Percentiles rank a stretch among this genome's conserved stretches.
Evolutionary conservation across 2,329 filamentous ascomycete species (phyloP).

Genomic region (Arthrinium phaeospermum): DNA sequence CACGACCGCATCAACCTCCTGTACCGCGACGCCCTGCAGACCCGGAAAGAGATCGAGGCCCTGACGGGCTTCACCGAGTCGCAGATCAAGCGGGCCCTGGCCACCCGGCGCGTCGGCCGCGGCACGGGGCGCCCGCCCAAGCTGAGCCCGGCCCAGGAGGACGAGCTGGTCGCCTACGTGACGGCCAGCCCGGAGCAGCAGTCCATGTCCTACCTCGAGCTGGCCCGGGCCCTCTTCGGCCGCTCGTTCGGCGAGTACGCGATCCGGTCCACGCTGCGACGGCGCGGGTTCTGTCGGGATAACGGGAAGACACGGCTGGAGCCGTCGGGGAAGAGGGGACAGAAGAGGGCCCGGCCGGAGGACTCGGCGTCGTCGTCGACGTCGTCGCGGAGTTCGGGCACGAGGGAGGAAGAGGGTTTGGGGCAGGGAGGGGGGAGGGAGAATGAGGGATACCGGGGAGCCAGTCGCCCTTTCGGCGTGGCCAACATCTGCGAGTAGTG

Average conservation of each 20-base stretch:
- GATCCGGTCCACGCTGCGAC: not conserved
- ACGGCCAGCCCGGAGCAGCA: not conserved
- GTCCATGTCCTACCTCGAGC: slow-evolving; percentile 13
- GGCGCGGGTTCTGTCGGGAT: not conserved
- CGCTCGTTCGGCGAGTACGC: not conserved
- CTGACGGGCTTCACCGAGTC: slow-evolving; percentile 37
- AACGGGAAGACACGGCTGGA: not conserved
- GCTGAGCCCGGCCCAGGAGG: not conserved
- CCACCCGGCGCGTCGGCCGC: slow-evolving; percentile 31
- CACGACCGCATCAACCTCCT: slow-evolving; percentile 37
- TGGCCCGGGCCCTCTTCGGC: not conserved
- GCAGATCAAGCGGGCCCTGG: slow-evolving; percentile 36
- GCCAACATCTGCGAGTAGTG: not conserved
- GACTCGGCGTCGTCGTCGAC: not conserved
- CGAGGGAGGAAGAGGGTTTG: not conserved
- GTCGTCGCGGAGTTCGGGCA: too few relatives aligned
- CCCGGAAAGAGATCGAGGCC: slow-evolving; percentile 33
- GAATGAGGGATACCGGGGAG: not conserved
- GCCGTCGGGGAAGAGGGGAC: not conserved
- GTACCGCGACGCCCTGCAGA: slow-evolving; percentile 35
- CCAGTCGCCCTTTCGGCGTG: not conserved
- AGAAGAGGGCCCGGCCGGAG: not conserved
- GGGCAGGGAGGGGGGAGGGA: not conserved
- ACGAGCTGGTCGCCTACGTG: not conserved
- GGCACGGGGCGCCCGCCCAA: slow-evolving; percentile 31